Conservation (phyloP, 352 stramenopile species). For the Phytophthora multivora region DNA sequence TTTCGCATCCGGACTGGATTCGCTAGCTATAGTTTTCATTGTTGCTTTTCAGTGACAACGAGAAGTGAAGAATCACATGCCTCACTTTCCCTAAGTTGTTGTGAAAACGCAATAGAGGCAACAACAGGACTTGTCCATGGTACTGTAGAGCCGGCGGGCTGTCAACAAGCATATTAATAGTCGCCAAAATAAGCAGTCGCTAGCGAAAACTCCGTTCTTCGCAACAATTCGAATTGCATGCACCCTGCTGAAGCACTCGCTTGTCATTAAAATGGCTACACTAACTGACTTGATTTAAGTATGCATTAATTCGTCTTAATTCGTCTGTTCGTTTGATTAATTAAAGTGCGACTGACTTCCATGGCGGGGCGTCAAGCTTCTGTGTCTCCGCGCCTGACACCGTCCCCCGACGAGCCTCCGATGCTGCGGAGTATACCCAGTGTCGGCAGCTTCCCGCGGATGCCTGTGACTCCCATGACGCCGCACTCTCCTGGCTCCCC, state of each 20-base stretch:
- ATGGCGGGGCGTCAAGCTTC: conserved; percentile 5
- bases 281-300: not conserved
- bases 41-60: not conserved
- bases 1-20: not conserved
- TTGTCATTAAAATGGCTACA: not conserved
- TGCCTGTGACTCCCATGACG: conserved; percentile 20
- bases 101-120: too few species aligned
- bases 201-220: too few species aligned
- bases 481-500: conserved; percentile 34
- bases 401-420: conserved; percentile 20
- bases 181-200: too few species aligned
- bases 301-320: not conserved
- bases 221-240: too few species aligned
- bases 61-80: not conserved
- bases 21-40: too few species aligned
- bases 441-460: conserved; percentile 10
- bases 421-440: conserved; percentile 2
- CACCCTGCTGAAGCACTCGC: not conserved
- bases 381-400: conserved; percentile 6
- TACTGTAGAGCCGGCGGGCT: too few species aligned
- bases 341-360: conserved; percentile 6
- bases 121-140: too few species aligned
- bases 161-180: too few species aligned
- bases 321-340: conserved; percentile 1
- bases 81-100: too few species aligned